A percentile compares a stretch with the other conserved stretches of the same genome.
phyloP scores from a whole-genome alignment of 257 asterid species.

The Forsythia suspensa region DNA sequence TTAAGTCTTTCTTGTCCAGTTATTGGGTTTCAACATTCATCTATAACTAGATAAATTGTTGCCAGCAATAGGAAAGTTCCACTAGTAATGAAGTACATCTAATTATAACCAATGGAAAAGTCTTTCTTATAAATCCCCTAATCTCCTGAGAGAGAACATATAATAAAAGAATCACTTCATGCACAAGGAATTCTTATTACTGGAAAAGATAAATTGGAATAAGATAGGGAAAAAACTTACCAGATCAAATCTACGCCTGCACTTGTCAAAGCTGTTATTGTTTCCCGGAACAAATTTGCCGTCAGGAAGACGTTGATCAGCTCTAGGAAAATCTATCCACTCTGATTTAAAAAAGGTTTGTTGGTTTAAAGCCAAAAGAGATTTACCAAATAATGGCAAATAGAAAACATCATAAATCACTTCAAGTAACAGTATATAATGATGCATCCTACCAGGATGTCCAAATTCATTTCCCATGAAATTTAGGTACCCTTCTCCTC shows the following conservation, averaged over 20 bases:
- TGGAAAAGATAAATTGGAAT: neutral
- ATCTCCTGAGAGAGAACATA: neutral
- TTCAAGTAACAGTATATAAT: constrained; percentile 6
- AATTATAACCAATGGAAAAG: neutral
- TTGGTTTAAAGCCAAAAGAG: constrained; percentile 6
- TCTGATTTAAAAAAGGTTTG: constrained; percentile 45
- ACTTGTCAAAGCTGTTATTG: constrained; percentile 79
- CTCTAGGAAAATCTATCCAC: constrained; percentile 99
- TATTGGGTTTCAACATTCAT: neutral
- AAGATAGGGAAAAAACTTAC: constrained; percentile 36
- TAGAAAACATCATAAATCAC: constrained; percentile 1
- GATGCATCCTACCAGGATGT: constrained; percentile 74
- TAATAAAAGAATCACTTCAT: neutral
- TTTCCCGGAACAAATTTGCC: constrained; percentile 78
- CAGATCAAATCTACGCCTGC: constrained; percentile 97
- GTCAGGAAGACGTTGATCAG: constrained; percentile 73
- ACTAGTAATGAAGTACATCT: neutral
- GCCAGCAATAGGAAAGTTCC: neutral
- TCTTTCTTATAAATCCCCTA: neutral
- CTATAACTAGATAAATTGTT: neutral
- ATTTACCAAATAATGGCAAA: constrained; percentile 2
- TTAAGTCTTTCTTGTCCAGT: neutral
- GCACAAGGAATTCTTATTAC: constrained; percentile 1
- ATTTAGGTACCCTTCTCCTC: constrained; percentile 98
- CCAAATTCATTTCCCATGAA: constrained; percentile 99